Conservation (phyloP, 1,139 yeast genomes). For the Dujonia santamariae region DNA sequence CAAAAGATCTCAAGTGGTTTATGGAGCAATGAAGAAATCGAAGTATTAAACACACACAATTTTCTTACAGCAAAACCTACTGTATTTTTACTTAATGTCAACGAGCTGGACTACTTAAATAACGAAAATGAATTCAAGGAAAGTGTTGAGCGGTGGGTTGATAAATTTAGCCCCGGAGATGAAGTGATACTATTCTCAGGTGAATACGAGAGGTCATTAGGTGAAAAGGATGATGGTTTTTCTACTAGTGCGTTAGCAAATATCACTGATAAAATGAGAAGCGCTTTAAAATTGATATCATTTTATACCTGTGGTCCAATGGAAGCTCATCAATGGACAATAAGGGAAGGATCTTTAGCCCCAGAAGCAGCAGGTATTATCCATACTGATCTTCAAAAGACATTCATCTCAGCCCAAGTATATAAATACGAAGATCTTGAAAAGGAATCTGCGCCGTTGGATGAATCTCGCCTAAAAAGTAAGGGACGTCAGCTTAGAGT, state of each 20-base stretch:
- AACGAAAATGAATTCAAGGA: conserved; percentile 44
- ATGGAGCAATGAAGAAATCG: conserved; percentile 57
- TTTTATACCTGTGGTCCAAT: conserved; percentile 85
- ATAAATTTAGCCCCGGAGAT: conserved; percentile 53
- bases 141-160: conserved; percentile 51
- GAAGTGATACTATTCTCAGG: conserved; percentile 59
- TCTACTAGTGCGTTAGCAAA: conserved; percentile 37
- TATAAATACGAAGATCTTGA: conserved; percentile 42
- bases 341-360: conserved; percentile 79
- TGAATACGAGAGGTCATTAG: conserved; percentile 47
- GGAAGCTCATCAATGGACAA: conserved; percentile 89
- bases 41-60: conserved; percentile 54
- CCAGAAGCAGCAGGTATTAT: conserved; percentile 90
- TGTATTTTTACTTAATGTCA: conserved; percentile 58
- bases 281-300: conserved; percentile 67
- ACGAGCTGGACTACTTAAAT: conserved; percentile 48
- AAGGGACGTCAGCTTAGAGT: conserved; percentile 53
- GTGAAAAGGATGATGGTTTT: conserved; percentile 17
- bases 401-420: conserved; percentile 49
- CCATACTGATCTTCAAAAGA: conserved; percentile 58
- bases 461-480: conserved; percentile 43
- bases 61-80: conserved; percentile 72
- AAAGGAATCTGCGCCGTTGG: conserved; percentile 33
- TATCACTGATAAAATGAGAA: conserved; percentile 62
- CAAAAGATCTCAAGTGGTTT: conserved; percentile 43